Base-by-base conservation (phyloP, 768 basidiomycete genomes). In the Panaeolus papilionaceus region DNA sequence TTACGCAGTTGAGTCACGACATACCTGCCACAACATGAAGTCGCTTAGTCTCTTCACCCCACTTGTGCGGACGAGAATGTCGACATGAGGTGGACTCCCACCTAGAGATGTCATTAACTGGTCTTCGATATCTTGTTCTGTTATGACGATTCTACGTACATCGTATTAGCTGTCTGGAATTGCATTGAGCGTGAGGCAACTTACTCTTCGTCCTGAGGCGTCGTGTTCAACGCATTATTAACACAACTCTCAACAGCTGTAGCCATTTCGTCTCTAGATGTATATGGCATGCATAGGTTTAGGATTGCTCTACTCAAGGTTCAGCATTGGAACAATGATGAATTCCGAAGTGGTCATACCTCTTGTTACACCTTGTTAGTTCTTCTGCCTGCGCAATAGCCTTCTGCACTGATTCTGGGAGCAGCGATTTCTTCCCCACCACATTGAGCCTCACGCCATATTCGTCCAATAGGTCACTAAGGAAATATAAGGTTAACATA, bases 11-110 rank as follows among this genome's bases (percentile, higher is more conserved):
- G 18, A 40, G 47, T 54, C 4, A 38, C 14, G 23, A 44, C 88
- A 67, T 66, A 93, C 96, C 92, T 99, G 98, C 98, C 97, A 99
- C 16, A 96, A 86, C 75, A 98, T 77, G 75, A 90, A 99, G 71
- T 98, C 95, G 73, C 93, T 95, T 26, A 98, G 79, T 3, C 95
- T 85, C 67, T 88, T 91, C 5, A 97, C 98, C 11, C 96, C 95
- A 63, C 94, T 95, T 0, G 96, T 98, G 47, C 98, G 87, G 23
- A 99, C 82, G 63, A 99, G 85, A 61, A 99, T 87, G 73, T 99
- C 97, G 0, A 98, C 81, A 2, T 28, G 26, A 11, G 94, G 93
- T 12, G 92, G 93, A 72, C 89, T 92, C 20, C 86, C 89, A 12
- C 77, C 88, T 33, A 82, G 79, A 1, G 85, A 81, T 0, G 91